Base-by-base conservation (phyloP, 23 red algal species). In the Agarophyton chilense region DNA sequence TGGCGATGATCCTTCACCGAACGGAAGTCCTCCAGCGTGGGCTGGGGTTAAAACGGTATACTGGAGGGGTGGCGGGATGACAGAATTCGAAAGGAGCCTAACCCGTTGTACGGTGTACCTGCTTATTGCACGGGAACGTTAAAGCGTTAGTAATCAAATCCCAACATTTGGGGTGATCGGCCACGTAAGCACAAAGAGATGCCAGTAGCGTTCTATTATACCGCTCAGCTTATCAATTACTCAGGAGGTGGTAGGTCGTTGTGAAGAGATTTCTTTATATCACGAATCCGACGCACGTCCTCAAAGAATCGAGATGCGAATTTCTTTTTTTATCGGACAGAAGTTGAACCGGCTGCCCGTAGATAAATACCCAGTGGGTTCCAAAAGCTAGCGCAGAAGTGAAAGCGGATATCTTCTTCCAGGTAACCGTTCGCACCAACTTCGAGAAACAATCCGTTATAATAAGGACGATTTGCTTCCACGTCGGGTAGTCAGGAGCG, bases 361-460 rank as follows among this genome's bases (percentile, higher is more conserved):
- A 72, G 36, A 44, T n/a, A 44, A 72, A 72, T 1, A 72, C 14
- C 65, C 34, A 72, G 39, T 72, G 65, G 33, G 34, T 72, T 41
- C 21, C 65, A 35, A 72, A 42, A 1, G 36, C 65, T 72, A 42
- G 33, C 17, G 65, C 65, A 14, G 5, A 32, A 4, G 36, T 35
- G 31, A 16, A 36, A 9, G 36, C 7, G 35, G 65, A 43, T 1
- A 43, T 72, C 34, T 72, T 72, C 10, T 1, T 2, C 1, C 16
- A 28, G 42, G 2, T 4, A n/a, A 72, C 65, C 42, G 35, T 72
- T 13, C 35, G 4, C 6, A 72, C 65, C 4, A 72, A 18, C 35
- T 72, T 43, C 18, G 65, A 72, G 35, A 72, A 72, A 34, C 65
- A 34, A 28, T 72, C 36, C 1, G 65, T 72, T 1, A 72, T 14